phyloP scores from a whole-genome alignment of 2,329 filamentous ascomycete species.

The Arthrobotrys entomopaga region DNA sequence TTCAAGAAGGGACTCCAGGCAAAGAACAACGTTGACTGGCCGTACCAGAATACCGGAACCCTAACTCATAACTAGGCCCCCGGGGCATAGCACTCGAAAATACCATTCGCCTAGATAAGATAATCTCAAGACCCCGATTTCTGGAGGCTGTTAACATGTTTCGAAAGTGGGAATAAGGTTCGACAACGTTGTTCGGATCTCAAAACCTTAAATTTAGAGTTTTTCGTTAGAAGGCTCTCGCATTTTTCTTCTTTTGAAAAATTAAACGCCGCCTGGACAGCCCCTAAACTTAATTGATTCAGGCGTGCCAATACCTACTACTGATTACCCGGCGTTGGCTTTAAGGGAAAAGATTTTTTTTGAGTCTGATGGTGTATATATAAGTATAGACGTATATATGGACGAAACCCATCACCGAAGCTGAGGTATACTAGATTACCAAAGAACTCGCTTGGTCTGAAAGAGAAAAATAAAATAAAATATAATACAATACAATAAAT shows the following conservation, averaged over 20 bases:
- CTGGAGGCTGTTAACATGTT: conserved; percentile 10
- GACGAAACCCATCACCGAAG: no score
- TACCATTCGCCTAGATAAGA: conserved; percentile 41
- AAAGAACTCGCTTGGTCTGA: no score
- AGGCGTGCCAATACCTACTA: no score
- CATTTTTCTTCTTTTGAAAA: conserved; percentile 43
- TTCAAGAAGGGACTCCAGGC: not conserved
- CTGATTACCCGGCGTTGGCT: no score
- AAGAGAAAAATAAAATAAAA: no score
- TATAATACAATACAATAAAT: no score
- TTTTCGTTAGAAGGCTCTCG: conserved; percentile 50
- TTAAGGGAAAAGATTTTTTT: no score
- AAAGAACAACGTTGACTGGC: not conserved
- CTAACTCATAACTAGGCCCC: not conserved
- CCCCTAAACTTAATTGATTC: conserved; percentile 30
- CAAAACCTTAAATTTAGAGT: conserved; percentile 56
- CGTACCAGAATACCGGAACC: conserved; percentile 6
- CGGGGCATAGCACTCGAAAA: not conserved
- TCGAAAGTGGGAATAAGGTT: conserved; percentile 53
- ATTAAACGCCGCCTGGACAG: conserved; percentile 14
- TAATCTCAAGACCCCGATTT: not conserved
- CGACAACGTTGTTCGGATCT: conserved; percentile 56
- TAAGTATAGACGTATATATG: no score
- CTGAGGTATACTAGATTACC: no score
- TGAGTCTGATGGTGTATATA: no score